A percentile compares a stretch with the other conserved stretches of the same genome.
Evolutionary conservation across 345 rosid species (phyloP).

Genomic region (Camelina neglecta): DNA sequence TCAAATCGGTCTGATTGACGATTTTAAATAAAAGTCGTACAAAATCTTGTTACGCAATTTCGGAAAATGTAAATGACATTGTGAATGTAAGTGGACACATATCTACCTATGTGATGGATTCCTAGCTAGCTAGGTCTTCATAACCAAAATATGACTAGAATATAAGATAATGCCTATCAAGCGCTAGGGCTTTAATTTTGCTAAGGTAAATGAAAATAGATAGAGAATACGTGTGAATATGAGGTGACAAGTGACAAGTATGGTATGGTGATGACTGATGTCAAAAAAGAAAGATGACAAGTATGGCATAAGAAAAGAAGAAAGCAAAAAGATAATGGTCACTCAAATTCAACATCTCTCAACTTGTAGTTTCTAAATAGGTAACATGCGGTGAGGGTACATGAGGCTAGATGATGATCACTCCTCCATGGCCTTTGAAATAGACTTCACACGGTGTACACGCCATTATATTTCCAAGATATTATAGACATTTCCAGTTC

Average conservation of each 20-base stretch:
- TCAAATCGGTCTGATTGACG: slow-evolving; percentile 3
- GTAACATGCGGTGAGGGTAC: slow-evolving; percentile 42
- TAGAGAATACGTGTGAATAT: slow-evolving; percentile 19
- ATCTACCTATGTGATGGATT: slow-evolving; percentile 37
- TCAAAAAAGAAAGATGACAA: slow-evolving; percentile 2
- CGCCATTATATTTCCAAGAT: slow-evolving; percentile 21
- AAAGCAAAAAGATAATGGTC: slow-evolving; percentile 34
- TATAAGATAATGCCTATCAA: slow-evolving; percentile 23
- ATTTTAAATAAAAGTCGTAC: slow-evolving; percentile 26
- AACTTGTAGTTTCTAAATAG: slow-evolving; percentile 42
- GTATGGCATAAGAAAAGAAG: slow-evolving; percentile 39
- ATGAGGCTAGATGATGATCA: slow-evolving; percentile 31
- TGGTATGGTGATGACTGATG: not conserved
- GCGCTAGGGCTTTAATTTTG: slow-evolving; percentile 25
- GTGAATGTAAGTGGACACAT: slow-evolving; percentile 24
- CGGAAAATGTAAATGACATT: not conserved
- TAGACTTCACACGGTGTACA: slow-evolving; percentile 22
- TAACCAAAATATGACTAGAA: slow-evolving; percentile 13
- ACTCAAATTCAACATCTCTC: slow-evolving; percentile 27
- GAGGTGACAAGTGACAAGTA: slow-evolving; percentile 42
- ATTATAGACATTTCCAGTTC: slow-evolving; percentile 28
- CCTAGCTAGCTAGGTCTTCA: slow-evolving; percentile 34
- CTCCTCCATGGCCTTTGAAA: slow-evolving; percentile 32
- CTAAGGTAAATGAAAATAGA: slow-evolving; percentile 25
- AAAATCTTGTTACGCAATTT: slow-evolving; percentile 23